Percentiles rank a stretch among this genome's conserved stretches.
Evolutionary conservation across 2,329 filamentous ascomycete species (phyloP).

Genomic region (Fusarium redolens): DNA sequence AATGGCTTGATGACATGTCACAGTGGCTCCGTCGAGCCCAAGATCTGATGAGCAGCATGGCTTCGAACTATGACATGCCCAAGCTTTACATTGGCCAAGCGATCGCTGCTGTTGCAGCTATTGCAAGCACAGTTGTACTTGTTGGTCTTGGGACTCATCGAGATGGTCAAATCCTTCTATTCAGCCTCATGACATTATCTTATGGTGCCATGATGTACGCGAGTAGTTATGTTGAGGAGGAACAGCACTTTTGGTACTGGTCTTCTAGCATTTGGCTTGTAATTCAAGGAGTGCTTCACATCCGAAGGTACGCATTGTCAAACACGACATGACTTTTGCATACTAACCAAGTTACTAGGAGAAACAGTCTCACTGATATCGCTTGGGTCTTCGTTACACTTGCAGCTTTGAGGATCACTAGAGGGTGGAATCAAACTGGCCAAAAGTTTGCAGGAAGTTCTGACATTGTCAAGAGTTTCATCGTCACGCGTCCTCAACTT

Average conservation of each 20-base stretch:
- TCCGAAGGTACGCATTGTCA: constrained; percentile 51
- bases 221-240: constrained; percentile 97
- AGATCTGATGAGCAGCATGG: constrained; percentile 84
- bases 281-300: constrained; percentile 62
- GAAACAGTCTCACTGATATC: constrained; percentile 43
- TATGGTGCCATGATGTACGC: constrained; percentile 97
- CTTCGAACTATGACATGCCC: constrained; percentile 87
- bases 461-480: constrained; percentile 81
- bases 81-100: constrained; percentile 65
- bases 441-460: constrained; percentile 94
- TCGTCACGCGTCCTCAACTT: constrained; percentile 70
- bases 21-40: constrained; percentile 80
- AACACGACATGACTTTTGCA: background rate
- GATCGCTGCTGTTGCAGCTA: constrained; percentile 50
- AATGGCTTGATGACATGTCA: constrained; percentile 58
- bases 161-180: constrained; percentile 50
- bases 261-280: constrained; percentile 76
- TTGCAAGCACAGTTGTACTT: constrained; percentile 26
- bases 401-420: constrained; percentile 71
- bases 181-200: constrained; percentile 64
- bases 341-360: constrained; percentile 37
- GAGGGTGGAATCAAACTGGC: constrained; percentile 96
- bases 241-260: constrained; percentile 99
- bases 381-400: constrained; percentile 62
- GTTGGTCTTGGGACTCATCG: constrained; percentile 19